phyloP scores from a whole-genome alignment of 2,329 filamentous ascomycete species.

The Penicillium brevicompactum region DNA sequence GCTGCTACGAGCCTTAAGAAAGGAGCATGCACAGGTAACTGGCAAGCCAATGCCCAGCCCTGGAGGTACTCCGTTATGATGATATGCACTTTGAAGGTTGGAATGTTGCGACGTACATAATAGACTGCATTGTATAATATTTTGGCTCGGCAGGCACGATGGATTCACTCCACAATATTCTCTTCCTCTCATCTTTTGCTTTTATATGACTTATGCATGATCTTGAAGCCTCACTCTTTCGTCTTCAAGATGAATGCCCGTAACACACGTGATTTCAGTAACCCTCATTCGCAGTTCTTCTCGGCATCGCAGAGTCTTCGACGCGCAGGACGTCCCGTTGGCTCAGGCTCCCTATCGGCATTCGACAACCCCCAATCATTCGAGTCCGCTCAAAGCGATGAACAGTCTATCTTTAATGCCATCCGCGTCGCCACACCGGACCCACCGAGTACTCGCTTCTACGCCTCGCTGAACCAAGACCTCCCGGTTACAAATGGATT shows the following conservation, averaged over 20 bases:
- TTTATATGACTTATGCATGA: background rate
- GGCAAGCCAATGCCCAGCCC: slow-evolving; percentile 38
- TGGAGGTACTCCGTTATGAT: slow-evolving; percentile 38
- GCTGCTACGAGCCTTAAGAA: slow-evolving; percentile 56
- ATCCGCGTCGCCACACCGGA: slow-evolving; percentile 31
- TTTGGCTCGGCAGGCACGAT: slow-evolving; percentile 25
- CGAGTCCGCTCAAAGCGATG: slow-evolving; percentile 37
- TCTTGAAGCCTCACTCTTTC: slow-evolving; percentile 5
- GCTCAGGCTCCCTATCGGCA: slow-evolving; percentile 10
- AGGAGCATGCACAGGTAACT: slow-evolving; percentile 39
- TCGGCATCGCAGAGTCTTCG: slow-evolving; percentile 7
- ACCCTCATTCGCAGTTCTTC: background rate
- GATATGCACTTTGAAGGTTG: slow-evolving; percentile 13
- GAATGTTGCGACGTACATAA: slow-evolving; percentile 1
- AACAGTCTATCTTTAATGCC: slow-evolving; percentile 43
- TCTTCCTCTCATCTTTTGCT: background rate
- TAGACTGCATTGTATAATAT: slow-evolving; percentile 25
- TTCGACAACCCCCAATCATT: slow-evolving; percentile 19
- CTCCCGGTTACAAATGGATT: slow-evolving; percentile 23
- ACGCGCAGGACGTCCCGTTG: background rate
- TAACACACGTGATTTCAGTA: slow-evolving; percentile 3
- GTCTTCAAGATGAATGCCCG: slow-evolving; percentile 12
- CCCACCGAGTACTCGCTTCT: slow-evolving; percentile 17
- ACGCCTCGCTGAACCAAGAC: slow-evolving; percentile 7
- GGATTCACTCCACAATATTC: background rate